These are phyloP conservation scores for Aureobasidium sp. DNA, from an alignment of 2,329 filamentous ascomycete genomes.

Conservation along the genomic window DNA sequence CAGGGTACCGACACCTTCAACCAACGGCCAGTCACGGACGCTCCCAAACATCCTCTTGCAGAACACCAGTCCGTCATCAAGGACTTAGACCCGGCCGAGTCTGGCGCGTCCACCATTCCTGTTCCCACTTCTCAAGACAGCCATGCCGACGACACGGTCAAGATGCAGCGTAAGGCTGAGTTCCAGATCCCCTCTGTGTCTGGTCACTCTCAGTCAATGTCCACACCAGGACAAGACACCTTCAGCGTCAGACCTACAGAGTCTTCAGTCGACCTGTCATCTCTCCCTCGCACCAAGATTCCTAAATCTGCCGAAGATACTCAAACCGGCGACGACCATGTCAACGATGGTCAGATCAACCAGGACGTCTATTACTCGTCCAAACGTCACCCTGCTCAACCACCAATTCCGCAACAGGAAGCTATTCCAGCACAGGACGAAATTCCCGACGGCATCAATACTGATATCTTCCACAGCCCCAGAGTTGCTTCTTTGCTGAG, in stretches of 20 bases:
- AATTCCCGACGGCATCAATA: constrained; percentile 50
- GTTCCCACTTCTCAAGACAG: constrained; percentile 15
- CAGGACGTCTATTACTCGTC: constrained; percentile 45
- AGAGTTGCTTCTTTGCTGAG: constrained; percentile 14
- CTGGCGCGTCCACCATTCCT: constrained; percentile 34
- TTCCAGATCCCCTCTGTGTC: constrained; percentile 40
- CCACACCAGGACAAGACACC: constrained; percentile 41
- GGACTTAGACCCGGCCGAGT: constrained; percentile 30
- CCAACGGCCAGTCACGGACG: constrained; percentile 25
- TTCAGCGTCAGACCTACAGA: constrained; percentile 45
- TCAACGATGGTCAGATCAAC: constrained; percentile 39
- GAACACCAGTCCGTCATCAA: constrained; percentile 20
- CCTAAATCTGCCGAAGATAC: constrained; percentile 42
- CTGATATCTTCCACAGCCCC: constrained; percentile 53
- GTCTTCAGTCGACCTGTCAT: constrained; percentile 40
- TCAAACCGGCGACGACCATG: constrained; percentile 35
- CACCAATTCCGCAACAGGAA: constrained; percentile 21
- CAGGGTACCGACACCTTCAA: constrained; percentile 29
- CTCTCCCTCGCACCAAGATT: constrained; percentile 46
- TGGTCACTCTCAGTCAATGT: constrained; percentile 34
- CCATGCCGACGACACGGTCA: constrained; percentile 33
- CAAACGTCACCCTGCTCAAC: background rate
- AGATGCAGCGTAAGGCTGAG: constrained; percentile 41
- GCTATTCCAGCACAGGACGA: constrained; percentile 31
- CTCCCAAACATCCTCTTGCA: constrained; percentile 29